A percentile compares a stretch with the other conserved stretches of the same genome.
phyloP scores from a whole-genome alignment of 257 asterid genomes.

The Fraxinus anomala region DNA sequence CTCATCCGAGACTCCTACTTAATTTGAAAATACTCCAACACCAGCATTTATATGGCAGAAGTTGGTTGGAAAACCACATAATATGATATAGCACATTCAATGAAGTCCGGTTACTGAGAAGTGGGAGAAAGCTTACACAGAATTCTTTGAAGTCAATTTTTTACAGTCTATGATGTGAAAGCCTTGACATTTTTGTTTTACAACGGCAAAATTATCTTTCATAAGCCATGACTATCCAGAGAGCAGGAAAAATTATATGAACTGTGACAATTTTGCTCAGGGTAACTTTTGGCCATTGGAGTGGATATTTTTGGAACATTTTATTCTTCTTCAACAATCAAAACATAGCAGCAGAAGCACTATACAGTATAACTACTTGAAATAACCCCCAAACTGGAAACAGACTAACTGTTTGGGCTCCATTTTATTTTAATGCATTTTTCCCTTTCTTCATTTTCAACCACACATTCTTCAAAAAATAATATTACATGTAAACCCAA shows the following conservation, averaged over 20 bases:
- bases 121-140: neutral
- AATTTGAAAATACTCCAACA: constrained; percentile 1
- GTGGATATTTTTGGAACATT: neutral
- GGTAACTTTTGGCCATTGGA: neutral
- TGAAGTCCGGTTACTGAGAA: neutral
- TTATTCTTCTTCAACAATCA: neutral
- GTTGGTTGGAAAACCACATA: neutral
- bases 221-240: neutral
- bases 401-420: too few relatives aligned
- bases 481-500: too few relatives aligned
- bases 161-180: neutral
- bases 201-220: neutral
- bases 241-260: neutral
- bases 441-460: too few relatives aligned
- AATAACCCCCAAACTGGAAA: neutral
- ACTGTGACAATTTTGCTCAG: neutral
- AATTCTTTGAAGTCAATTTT: neutral
- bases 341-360: neutral
- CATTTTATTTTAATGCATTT: too few relatives aligned
- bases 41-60: neutral
- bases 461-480: too few relatives aligned
- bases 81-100: neutral
- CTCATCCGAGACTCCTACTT: neutral
- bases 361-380: neutral
- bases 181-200: neutral